phyloP scores from a whole-genome alignment of 2,329 filamentous ascomycete genomes.

The Fusarium setosum region DNA sequence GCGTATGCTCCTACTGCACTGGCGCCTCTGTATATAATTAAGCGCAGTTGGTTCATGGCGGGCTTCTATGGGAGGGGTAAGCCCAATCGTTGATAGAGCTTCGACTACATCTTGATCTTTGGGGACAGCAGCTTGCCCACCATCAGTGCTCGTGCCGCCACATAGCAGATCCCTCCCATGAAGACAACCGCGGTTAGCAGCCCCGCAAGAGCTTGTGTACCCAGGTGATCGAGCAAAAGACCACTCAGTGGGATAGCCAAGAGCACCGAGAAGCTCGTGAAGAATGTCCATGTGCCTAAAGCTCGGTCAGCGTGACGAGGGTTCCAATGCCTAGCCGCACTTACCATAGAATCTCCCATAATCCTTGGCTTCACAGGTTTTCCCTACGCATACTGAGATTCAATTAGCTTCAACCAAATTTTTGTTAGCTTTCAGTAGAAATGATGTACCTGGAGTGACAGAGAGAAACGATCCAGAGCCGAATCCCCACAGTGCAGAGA shows the following conservation, averaged over 20 bases:
- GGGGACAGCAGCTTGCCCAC: no score
- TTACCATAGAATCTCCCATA: slow-evolving; percentile 53
- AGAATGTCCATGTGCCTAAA: no score
- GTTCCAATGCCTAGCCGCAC: not conserved
- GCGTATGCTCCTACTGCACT: slow-evolving; percentile 67
- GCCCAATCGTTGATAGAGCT: slow-evolving; percentile 11
- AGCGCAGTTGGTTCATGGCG: slow-evolving; percentile 48
- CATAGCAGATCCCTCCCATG: no score
- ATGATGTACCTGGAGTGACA: slow-evolving; percentile 42
- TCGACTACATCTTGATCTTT: no score
- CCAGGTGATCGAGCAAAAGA: no score
- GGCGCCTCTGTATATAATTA: slow-evolving; percentile 64
- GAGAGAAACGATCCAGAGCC: slow-evolving; percentile 56
- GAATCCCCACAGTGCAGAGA: slow-evolving; percentile 57
- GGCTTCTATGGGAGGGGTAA: slow-evolving; percentile 11
- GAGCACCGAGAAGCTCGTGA: no score
- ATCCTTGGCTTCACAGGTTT: slow-evolving; percentile 54
- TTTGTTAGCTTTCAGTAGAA: no score
- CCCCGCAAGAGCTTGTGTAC: no score
- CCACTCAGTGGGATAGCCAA: no score
- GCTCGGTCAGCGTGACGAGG: no score
- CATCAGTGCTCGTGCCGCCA: no score
- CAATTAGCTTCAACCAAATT: not conserved
- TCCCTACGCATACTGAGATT: slow-evolving; percentile 52
- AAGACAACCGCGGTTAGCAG: no score